Percentiles rank a stretch among this genome's conserved stretches.
phyloP scores from a whole-genome alignment of 306 rosid genomes.

The Amphicarpaea edgeworthii region DNA sequence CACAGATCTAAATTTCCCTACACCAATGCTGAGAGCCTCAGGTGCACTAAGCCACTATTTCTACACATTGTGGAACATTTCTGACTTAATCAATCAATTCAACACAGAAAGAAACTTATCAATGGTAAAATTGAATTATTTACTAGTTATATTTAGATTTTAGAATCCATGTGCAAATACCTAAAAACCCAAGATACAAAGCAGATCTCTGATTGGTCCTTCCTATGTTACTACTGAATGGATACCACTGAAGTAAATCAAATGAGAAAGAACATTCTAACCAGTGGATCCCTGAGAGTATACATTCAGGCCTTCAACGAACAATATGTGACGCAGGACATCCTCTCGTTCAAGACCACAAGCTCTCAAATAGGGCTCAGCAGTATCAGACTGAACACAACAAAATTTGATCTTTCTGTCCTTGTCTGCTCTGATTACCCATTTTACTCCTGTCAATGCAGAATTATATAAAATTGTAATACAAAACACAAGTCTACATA shows the following conservation, averaged over 20 bases:
- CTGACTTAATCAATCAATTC: slow-evolving; percentile 3
- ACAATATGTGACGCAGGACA: slow-evolving; percentile 66
- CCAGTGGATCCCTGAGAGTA: slow-evolving; percentile 77
- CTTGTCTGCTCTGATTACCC: slow-evolving; percentile 71
- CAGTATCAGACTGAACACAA: slow-evolving; percentile 73
- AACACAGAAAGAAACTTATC: slow-evolving; percentile 20
- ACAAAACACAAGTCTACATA: too few species aligned
- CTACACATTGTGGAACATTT: slow-evolving; percentile 30
- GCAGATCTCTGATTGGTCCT: slow-evolving; percentile 4
- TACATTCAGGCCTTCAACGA: slow-evolving; percentile 65
- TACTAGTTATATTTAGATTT: not conserved
- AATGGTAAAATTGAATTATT: not conserved
- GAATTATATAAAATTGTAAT: not conserved
- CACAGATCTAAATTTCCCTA: not conserved
- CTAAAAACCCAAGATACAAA: slow-evolving; percentile 4
- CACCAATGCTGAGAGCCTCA: not conserved
- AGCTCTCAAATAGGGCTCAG: slow-evolving; percentile 70
- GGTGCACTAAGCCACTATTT: slow-evolving; percentile 6
- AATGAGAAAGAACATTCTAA: slow-evolving; percentile 43
- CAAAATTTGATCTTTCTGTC: slow-evolving; percentile 77
- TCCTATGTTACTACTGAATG: slow-evolving; percentile 15
- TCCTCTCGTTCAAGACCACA: slow-evolving; percentile 75
- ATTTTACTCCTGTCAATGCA: slow-evolving; percentile 68
- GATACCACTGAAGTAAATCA: not conserved
- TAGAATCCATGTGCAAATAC: slow-evolving; percentile 15